phyloP scores from a whole-genome alignment of 2,329 filamentous ascomycete species.

The Malbranchea cinnamomea region DNA sequence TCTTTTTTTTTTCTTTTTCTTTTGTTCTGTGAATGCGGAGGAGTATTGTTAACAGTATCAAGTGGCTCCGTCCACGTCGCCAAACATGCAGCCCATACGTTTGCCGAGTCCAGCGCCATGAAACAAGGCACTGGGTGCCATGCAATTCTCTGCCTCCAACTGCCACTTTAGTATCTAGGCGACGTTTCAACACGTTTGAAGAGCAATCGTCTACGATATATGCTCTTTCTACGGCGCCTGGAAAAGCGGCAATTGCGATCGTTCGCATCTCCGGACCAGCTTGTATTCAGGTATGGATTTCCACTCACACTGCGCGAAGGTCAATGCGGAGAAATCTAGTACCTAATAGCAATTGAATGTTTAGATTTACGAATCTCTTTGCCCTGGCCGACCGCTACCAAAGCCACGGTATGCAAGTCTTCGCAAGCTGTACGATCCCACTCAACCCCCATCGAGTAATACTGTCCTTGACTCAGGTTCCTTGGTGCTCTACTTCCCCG shows the following conservation, averaged over 20 bases:
- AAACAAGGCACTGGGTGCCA: no score
- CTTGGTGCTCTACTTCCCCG: slow-evolving; percentile 68
- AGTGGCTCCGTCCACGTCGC: no score
- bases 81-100: no score
- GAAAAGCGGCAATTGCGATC: slow-evolving; percentile 78
- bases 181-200: no score
- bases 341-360: not conserved
- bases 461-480: slow-evolving; percentile 59
- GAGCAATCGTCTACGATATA: slow-evolving; percentile 73
- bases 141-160: no score
- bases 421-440: slow-evolving; percentile 55
- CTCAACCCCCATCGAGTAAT: slow-evolving; percentile 19
- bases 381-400: slow-evolving; percentile 39
- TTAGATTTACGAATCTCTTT: slow-evolving; percentile 51
- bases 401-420: slow-evolving; percentile 53
- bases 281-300: slow-evolving; percentile 45
- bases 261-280: slow-evolving; percentile 72
- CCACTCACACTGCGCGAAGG: not conserved
- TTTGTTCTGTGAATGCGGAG: no score
- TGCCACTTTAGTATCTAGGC: no score
- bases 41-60: no score
- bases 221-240: slow-evolving; percentile 73
- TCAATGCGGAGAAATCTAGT: not conserved
- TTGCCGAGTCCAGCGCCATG: no score
- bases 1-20: no score